Evolutionary conservation across 371 early-diverging fungal species (phyloP), one percentile per base, ranked within the genome.

Genomic region (Mucor indicus): DNA sequence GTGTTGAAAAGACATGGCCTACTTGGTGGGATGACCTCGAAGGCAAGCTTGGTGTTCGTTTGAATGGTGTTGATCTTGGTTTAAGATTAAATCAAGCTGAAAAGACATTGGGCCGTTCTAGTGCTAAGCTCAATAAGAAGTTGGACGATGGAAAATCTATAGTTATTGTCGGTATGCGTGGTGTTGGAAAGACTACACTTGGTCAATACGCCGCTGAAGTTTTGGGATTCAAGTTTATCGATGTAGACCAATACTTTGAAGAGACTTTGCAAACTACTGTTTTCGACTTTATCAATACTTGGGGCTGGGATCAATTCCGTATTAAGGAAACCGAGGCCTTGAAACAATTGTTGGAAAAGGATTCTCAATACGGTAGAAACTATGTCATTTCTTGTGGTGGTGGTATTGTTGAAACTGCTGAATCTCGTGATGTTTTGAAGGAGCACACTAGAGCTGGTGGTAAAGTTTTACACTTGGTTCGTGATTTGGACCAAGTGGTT

Each of bases 1-100:
- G 98, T 60, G 96, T 96, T 6, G 98, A 93, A 62, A 98, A 98
- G 81, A 97, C 98, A 0, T 96, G 95, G 95, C 98, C 98, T 9
- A 81, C 77, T 15, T 98, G 97, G 97, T 98, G 97, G 97, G 96
- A 95, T 53, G 87, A 85, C 29, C 75, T 98, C 7, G 88, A 88
- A 44, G 70, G 77, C 52, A 81, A 79, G 24, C 71, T 96, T 24
- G 87, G 87, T 15, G 90, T 88, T 4, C 73, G 76, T 10, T 53
- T 88, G 3, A 64, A 69, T 3, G 98, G 96, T 25, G 61, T 86
- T 22, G 92, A 91, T 63, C 80, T 85, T 19, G 75, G 79, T 10
- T 57, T 62, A 16, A 67, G 61, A 13, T 57, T 72, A 16, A 62
- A 61, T 3, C 60, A 75, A 21, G 53, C 64, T 24, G 64, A 67